Conservation (phyloP, 169 alveolate species). For the Plasmodium fragile region DNA sequence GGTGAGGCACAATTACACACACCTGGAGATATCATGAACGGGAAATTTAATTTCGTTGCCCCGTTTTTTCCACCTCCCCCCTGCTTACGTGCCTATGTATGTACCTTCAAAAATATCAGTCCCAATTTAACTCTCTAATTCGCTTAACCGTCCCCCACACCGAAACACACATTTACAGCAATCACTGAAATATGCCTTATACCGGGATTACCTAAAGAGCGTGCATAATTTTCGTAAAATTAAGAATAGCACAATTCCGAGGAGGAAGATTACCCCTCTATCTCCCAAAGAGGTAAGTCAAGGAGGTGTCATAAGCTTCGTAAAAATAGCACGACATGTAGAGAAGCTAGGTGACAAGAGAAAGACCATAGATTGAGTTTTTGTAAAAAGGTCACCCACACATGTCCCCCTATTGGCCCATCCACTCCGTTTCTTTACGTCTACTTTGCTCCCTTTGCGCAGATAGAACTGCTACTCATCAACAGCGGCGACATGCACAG, state of each 20-base stretch:
- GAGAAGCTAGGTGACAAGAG: not conserved
- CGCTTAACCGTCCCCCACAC: not conserved
- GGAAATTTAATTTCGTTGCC: not conserved
- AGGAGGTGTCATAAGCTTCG: not conserved
- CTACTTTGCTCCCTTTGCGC: conserved; percentile 17
- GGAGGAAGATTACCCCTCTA: conserved; percentile 59
- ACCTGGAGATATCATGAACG: not conserved
- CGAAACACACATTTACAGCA: conserved; percentile 38
- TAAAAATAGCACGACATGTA: not conserved
- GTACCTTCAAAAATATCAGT: not conserved
- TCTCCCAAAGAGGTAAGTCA: conserved; percentile 56
- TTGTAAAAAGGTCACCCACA: not conserved
- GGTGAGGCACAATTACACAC: conserved; percentile 37
- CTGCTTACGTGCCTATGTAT: not conserved
- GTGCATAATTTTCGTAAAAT: conserved; percentile 79
- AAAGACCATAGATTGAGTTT: not conserved
- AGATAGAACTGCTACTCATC: conserved; percentile 78
- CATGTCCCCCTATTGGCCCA: not conserved
- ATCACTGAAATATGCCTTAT: conserved; percentile 80
- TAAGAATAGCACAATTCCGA: conserved; percentile 80
- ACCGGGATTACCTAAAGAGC: conserved; percentile 77
- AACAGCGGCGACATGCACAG: conserved; percentile 80
- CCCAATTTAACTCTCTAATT: not conserved
- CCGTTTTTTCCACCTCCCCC: not conserved
- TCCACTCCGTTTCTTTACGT: conserved; percentile 25